A percentile compares a stretch with the other conserved stretches of the same genome.
These are phyloP conservation scores for Phytophthora pinifolia DNA, from an alignment of 352 stramenopile genomes.

Conservation along the genomic window DNA sequence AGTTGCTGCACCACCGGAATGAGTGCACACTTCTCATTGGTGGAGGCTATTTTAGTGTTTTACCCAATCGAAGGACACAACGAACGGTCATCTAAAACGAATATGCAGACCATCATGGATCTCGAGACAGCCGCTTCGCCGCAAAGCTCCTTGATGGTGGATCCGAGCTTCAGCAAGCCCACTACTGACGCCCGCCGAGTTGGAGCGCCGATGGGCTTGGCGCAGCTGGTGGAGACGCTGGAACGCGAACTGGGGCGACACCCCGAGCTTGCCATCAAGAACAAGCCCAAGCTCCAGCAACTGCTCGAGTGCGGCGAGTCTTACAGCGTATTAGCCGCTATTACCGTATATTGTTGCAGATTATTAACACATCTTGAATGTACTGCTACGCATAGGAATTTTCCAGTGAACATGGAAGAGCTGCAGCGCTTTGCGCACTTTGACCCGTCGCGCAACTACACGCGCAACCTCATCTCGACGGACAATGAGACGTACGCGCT, in stretches of 20 bases:
- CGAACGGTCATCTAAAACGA: conserved; percentile 14
- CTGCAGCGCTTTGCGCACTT: conserved; percentile 81
- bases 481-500: conserved; percentile 93
- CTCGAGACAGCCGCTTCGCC: not conserved
- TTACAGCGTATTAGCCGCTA: conserved; percentile 3
- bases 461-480: conserved; percentile 93
- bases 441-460: conserved; percentile 89
- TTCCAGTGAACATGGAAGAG: conserved; percentile 55
- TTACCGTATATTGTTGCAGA: not conserved
- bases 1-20: conserved; percentile 25
- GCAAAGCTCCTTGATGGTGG: conserved; percentile 7
- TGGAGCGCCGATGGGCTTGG: conserved; percentile 32
- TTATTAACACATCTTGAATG: not conserved
- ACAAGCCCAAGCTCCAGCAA: conserved; percentile 54
- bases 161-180: not conserved
- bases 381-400: conserved; percentile 30
- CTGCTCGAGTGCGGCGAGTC: conserved; percentile 47
- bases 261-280: conserved; percentile 55
- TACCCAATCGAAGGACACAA: conserved; percentile 5
- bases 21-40: conserved; percentile 8
- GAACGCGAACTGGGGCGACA: conserved; percentile 51
- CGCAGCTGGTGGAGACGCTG: conserved; percentile 53
- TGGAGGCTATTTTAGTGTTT: not conserved
- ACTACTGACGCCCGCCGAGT: not conserved
- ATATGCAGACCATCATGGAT: conserved; percentile 7